A percentile compares a stretch with the other conserved stretches of the same genome.
Conservation (phyloP, 495 filamentous ascomycete genomes). For the Penicillium desertorum region DNA sequence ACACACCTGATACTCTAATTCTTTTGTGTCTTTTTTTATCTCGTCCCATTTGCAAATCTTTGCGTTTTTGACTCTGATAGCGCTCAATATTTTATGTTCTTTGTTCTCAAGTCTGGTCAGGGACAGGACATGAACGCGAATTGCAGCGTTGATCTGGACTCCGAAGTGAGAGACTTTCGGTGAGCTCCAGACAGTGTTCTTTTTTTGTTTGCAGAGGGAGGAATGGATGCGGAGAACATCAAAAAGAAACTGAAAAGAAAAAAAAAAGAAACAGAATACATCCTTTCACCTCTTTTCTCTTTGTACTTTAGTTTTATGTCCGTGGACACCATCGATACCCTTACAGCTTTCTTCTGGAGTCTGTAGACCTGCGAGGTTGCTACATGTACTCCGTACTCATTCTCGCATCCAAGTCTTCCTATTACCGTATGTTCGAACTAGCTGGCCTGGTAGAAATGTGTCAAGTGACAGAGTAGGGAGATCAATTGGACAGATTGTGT, state of each 20-base stretch:
- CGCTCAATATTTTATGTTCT: slow-evolving; percentile 8
- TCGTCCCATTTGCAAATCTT: slow-evolving; percentile 24
- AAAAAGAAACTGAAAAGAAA: slow-evolving; percentile 19
- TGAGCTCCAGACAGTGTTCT: slow-evolving; percentile 8
- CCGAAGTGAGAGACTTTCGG: slow-evolving; percentile 1
- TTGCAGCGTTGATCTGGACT: not conserved
- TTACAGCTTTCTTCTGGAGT: slow-evolving; percentile 30
- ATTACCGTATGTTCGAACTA: not conserved
- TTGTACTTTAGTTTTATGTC: slow-evolving; percentile 32
- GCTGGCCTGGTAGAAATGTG: not conserved
- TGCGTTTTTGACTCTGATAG: slow-evolving; percentile 18
- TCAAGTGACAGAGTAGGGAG: not conserved
- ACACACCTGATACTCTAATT: slow-evolving; percentile 28
- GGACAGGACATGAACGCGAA: not conserved
- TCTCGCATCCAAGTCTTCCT: not conserved
- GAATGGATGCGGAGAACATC: slow-evolving; percentile 8
- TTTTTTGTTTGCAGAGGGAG: slow-evolving; percentile 10
- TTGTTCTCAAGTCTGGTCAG: not conserved
- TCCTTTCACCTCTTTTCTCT: slow-evolving; percentile 24
- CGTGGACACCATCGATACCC: slow-evolving; percentile 46
- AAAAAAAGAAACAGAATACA: slow-evolving; percentile 12
- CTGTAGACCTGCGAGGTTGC: not conserved
- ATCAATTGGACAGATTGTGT: slow-evolving; percentile 18
- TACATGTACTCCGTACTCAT: not conserved
- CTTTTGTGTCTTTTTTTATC: slow-evolving; percentile 27